A percentile compares a stretch with the other conserved stretches of the same genome.
Conservation (phyloP, 2,329 filamentous ascomycete species). For the Thelonectria discophora region DNA sequence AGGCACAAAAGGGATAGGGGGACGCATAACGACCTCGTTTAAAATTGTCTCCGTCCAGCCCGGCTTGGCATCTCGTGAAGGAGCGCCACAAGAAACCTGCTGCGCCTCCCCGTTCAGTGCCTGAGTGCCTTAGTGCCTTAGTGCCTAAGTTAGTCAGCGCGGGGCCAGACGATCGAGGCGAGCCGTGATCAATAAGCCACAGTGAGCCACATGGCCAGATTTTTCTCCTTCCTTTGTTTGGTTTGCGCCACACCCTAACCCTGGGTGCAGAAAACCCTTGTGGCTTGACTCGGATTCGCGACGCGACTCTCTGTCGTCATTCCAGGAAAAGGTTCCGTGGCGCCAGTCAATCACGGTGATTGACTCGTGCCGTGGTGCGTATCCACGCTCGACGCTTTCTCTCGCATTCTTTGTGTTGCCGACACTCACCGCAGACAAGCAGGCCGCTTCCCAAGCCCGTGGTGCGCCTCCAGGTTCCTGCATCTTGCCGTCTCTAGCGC, state of each 20-base stretch:
- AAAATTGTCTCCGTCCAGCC: slow-evolving; percentile 22
- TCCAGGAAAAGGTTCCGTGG: neutral
- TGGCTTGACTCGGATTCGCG: slow-evolving; percentile 5
- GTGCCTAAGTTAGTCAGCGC: too few relatives aligned
- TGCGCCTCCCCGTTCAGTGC: slow-evolving; percentile 17
- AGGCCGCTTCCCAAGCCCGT: neutral
- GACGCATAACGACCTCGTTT: slow-evolving; percentile 16
- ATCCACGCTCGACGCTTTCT: neutral
- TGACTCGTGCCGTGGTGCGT: neutral
- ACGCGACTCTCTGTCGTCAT: slow-evolving; percentile 3
- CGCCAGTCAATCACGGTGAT: neutral
- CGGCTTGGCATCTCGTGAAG: slow-evolving; percentile 10
- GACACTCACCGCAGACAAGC: neutral
- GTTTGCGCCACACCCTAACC: neutral
- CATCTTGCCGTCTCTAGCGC: slow-evolving; percentile 4
- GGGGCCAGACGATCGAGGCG: neutral
- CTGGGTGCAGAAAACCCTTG: neutral
- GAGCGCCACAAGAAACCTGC: slow-evolving; percentile 30
- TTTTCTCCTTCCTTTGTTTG: too few relatives aligned
- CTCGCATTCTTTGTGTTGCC: slow-evolving; percentile 3
- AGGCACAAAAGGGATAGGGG: neutral
- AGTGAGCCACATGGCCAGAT: slow-evolving; percentile 2
- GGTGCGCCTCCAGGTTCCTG: neutral
- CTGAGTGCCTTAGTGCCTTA: too few relatives aligned
- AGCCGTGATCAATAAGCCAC: too few relatives aligned